Percentiles rank a stretch among this genome's conserved stretches.
These are phyloP conservation scores for Suillus discolor DNA, from an alignment of 768 basidiomycete genomes.

Conservation along the genomic window DNA sequence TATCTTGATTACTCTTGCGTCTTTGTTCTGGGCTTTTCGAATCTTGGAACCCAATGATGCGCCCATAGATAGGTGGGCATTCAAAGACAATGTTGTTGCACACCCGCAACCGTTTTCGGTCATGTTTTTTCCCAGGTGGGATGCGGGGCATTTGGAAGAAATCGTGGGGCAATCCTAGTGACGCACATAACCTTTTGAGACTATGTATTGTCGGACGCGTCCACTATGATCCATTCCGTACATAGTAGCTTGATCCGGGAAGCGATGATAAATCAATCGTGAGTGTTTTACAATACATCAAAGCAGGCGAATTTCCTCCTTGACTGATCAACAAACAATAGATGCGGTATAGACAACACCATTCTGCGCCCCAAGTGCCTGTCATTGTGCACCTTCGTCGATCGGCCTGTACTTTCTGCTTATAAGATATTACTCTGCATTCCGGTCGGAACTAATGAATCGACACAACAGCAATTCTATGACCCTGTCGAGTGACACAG, in stretches of 20 bases:
- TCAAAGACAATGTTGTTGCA: conserved; percentile 56
- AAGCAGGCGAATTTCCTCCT: neutral
- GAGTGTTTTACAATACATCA: neutral
- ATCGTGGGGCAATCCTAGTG: conserved; percentile 3
- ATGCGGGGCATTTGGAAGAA: conserved; percentile 3
- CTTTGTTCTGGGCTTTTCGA: conserved; percentile 65
- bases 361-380: neutral
- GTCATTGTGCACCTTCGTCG: neutral
- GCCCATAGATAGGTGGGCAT: conserved; percentile 60
- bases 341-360: neutral
- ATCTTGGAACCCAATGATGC: conserved; percentile 46
- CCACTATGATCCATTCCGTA: conserved; percentile 1
- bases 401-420: neutral
- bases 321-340: neutral
- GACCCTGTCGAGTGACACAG: neutral
- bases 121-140: conserved; percentile 47
- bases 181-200: neutral
- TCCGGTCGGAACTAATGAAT: neutral
- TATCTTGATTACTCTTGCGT: conserved; percentile 60
- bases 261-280: neutral
- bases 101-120: conserved; percentile 61
- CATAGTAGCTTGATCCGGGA: neutral
- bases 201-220: neutral
- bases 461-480: neutral
- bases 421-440: neutral